Percentiles rank a stretch among this genome's conserved stretches.
These are phyloP conservation scores for Blepharisma japonicum DNA, from an alignment of 73 alveolate species.

Conservation along the genomic window DNA sequence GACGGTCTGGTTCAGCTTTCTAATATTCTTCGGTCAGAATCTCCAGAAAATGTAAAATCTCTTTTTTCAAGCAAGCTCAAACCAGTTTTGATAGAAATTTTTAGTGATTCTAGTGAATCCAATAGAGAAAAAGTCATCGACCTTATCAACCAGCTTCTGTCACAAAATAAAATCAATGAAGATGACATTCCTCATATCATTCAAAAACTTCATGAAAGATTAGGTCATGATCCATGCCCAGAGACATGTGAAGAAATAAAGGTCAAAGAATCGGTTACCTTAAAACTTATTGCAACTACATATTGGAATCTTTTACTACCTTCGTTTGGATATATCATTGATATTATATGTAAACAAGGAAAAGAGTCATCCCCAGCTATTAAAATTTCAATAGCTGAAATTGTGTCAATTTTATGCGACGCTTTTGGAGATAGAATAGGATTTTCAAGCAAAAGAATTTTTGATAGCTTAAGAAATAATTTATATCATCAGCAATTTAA, in stretches of 20 bases:
- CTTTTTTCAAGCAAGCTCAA: neutral
- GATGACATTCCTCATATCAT: neutral
- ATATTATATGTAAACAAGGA: neutral
- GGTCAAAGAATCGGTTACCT: neutral
- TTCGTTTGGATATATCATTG: neutral
- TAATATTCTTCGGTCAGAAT: too few relatives aligned
- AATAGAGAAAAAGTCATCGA: neutral
- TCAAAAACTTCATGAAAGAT: neutral
- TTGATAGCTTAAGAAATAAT: neutral
- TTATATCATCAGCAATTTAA: slow-evolving; percentile 22
- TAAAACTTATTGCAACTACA: neutral
- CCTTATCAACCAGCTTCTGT: neutral
- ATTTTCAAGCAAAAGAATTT: neutral
- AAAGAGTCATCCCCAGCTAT: slow-evolving; percentile 8
- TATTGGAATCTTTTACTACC: neutral
- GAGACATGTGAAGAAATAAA: slow-evolving; percentile 26
- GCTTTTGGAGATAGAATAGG: neutral
- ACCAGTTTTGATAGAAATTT: neutral
- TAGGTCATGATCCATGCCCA: slow-evolving; percentile 5
- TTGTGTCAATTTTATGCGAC: neutral
- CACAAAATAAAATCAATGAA: neutral
- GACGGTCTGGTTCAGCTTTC: too few relatives aligned
- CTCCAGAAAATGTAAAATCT: neutral
- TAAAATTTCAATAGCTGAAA: neutral
- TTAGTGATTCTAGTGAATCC: neutral